A percentile compares a stretch with the other conserved stretches of the same genome.
phyloP scores from a whole-genome alignment of 2,329 filamentous ascomycete species.

The Aspergillaceae sp. region DNA sequence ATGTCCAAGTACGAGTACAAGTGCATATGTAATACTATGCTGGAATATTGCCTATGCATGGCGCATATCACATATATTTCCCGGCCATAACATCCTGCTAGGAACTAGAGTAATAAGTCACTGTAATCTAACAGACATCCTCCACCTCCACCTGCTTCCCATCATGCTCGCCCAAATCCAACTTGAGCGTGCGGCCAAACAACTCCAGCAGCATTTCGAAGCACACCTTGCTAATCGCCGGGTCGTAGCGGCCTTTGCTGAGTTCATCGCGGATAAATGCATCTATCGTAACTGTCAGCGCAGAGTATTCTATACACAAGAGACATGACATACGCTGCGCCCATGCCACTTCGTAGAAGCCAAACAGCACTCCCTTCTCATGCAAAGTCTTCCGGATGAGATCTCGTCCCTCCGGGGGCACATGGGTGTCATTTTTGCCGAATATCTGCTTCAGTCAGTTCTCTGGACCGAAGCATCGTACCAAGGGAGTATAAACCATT shows the following conservation, averaged over 20 bases:
- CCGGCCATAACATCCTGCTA: background rate
- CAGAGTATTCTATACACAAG: background rate
- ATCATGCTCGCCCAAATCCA: slow-evolving; percentile 64
- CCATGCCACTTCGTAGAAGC: slow-evolving; percentile 85
- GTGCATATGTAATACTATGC: no score
- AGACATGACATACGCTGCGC: slow-evolving; percentile 58
- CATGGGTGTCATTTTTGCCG: slow-evolving; percentile 83
- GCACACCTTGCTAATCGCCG: slow-evolving; percentile 75
- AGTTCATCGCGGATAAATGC: slow-evolving; percentile 90
- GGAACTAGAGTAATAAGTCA: no score
- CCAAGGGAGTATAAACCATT: slow-evolving; percentile 44
- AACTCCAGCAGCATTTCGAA: slow-evolving; percentile 85
- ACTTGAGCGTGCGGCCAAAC: slow-evolving; percentile 68
- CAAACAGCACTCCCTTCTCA: slow-evolving; percentile 64
- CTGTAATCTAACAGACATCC: slow-evolving; percentile 54
- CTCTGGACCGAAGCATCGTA: background rate
- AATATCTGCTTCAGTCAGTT: slow-evolving; percentile 52
- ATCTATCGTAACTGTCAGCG: slow-evolving; percentile 37
- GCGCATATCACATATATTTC: background rate
- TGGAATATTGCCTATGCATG: no score
- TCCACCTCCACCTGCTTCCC: slow-evolving; percentile 56
- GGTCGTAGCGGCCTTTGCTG: slow-evolving; percentile 88
- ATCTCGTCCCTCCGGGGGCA: slow-evolving; percentile 72
- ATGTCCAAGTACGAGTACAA: no score
- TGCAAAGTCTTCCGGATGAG: slow-evolving; percentile 74